Conservation (phyloP, 2,329 filamentous ascomycete species). For the Coniochaeta sp. region DNA sequence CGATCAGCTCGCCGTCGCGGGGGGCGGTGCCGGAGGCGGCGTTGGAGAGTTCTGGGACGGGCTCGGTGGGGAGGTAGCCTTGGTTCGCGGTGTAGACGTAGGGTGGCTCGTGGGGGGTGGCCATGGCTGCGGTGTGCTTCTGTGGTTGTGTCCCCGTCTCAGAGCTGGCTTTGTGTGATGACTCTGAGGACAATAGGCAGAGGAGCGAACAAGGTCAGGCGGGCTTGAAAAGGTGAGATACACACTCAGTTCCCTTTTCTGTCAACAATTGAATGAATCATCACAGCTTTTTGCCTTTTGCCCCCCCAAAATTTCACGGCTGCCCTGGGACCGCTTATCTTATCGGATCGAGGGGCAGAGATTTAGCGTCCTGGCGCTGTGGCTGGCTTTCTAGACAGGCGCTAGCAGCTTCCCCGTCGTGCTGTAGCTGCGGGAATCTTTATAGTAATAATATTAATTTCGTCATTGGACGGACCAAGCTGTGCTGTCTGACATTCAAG, state of each 20-base stretch:
- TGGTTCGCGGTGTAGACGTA: slow-evolving; percentile 34
- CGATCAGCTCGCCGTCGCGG: slow-evolving; percentile 20
- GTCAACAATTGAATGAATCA: neutral
- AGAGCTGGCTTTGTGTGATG: no score
- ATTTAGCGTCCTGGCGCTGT: neutral
- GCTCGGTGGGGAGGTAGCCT: slow-evolving; percentile 32
- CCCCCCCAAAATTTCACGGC: neutral
- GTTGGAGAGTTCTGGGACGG: slow-evolving; percentile 11
- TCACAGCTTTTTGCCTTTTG: neutral
- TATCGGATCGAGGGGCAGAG: neutral
- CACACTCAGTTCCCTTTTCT: no score
- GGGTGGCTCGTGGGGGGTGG: slow-evolving; percentile 36
- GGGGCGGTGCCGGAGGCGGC: slow-evolving; percentile 21
- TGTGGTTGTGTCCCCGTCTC: no score
- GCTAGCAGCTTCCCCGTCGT: neutral
- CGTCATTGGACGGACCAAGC: neutral
- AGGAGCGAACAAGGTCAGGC: neutral
- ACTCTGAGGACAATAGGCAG: no score
- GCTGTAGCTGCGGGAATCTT: neutral
- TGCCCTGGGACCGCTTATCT: neutral
- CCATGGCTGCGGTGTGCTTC: slow-evolving; percentile 6
- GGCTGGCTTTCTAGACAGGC: no score
- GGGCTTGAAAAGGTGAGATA: neutral
- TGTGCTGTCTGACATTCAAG: neutral
- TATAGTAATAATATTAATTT: neutral